Evolutionary conservation across 371 early-diverging fungal species (phyloP).

Genomic region (Mortierella polycephala): DNA sequence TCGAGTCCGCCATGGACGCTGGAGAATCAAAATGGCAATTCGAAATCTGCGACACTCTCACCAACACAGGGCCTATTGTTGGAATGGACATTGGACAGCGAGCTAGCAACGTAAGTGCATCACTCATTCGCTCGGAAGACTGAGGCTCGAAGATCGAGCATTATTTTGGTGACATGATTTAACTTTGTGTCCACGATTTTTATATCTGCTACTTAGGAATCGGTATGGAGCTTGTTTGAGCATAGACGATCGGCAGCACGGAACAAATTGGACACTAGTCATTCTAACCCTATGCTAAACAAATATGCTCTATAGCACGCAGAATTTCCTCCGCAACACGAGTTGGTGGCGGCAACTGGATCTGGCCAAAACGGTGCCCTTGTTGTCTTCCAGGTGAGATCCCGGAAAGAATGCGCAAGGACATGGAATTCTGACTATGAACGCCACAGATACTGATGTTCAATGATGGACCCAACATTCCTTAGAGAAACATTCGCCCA

Average conservation of each 20-base stretch:
- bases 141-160: too few relatives aligned
- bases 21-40: conserved; percentile 61
- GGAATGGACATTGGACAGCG: conserved; percentile 82
- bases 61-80: conserved; percentile 83
- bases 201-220: conserved; percentile 12
- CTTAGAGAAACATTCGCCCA: conserved; percentile 79
- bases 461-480: neutral
- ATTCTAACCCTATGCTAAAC: too few relatives aligned
- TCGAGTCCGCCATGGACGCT: conserved; percentile 46
- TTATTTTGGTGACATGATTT: neutral
- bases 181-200: neutral
- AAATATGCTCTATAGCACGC: neutral
- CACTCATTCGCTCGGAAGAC: too few relatives aligned
- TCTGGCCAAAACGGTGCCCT: conserved; percentile 80
- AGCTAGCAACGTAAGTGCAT: conserved; percentile 48
- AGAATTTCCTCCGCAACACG: conserved; percentile 64
- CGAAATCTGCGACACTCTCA: conserved; percentile 80
- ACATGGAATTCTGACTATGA: too few relatives aligned
- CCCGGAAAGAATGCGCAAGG: too few relatives aligned
- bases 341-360: conserved; percentile 86
- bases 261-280: too few relatives aligned
- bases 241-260: too few relatives aligned
- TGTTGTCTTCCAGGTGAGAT: conserved; percentile 75
- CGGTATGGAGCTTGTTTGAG: conserved; percentile 8
- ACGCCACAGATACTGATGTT: too few relatives aligned